Conservation (phyloP, 768 basidiomycete species). For the Podaxis sp. region DNA sequence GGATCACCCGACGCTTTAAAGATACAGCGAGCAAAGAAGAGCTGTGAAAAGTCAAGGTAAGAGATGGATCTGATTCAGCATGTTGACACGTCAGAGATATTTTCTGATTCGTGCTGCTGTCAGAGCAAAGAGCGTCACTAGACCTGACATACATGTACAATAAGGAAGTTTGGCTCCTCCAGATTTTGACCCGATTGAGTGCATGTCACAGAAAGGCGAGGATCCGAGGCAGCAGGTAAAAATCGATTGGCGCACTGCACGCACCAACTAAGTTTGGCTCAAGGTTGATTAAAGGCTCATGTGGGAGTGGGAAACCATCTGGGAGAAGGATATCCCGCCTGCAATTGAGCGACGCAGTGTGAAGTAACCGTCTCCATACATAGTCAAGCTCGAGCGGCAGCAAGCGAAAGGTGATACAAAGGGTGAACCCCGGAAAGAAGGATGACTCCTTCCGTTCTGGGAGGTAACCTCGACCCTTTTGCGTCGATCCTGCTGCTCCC, state of each 20-base stretch:
- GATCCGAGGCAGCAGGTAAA: not conserved
- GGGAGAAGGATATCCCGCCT: slow-evolving; percentile 3
- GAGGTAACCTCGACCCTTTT: not conserved
- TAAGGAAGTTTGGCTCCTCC: not conserved
- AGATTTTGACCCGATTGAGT: not conserved
- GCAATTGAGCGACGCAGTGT: not conserved
- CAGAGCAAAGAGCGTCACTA: slow-evolving; percentile 5
- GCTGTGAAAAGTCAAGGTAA: not conserved
- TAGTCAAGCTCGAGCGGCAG: not conserved
- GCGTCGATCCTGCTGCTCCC: not conserved
- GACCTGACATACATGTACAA: not conserved
- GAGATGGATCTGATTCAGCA: not conserved
- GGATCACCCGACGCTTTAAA: not conserved
- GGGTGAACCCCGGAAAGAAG: not conserved
- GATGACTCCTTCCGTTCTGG: not conserved
- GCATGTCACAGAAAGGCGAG: not conserved
- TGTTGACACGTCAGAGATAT: not conserved
- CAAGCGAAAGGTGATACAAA: not conserved
- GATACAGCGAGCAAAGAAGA: not conserved
- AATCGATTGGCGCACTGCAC: not conserved
- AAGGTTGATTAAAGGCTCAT: not conserved
- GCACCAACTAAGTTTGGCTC: not conserved
- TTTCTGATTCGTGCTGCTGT: not conserved
- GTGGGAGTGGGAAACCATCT: not conserved
- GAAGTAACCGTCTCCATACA: not conserved